phyloP scores from a whole-genome alignment of 352 stramenopile species.

The Phytophthora pistaciae region DNA sequence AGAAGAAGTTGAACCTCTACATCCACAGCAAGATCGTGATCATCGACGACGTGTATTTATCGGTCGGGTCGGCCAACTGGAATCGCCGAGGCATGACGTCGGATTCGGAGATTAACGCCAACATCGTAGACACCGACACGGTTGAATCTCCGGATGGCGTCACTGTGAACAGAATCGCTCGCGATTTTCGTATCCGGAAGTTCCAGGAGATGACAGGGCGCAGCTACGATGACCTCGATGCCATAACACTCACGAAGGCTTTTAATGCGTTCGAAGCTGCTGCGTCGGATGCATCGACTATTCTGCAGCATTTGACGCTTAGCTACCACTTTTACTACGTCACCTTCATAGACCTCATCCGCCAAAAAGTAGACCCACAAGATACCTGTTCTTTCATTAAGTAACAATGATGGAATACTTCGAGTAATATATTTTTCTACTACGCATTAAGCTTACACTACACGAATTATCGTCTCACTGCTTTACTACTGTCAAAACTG shows the following conservation, averaged over 20 bases:
- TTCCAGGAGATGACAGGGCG: constrained; percentile 65
- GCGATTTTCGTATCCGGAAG: constrained; percentile 64
- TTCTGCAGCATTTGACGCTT: constrained; percentile 33
- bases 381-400: constrained; percentile 12
- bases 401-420: too few species aligned
- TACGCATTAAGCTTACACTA: too few species aligned
- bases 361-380: constrained; percentile 23
- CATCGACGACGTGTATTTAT: constrained; percentile 71
- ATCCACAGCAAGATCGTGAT: constrained; percentile 64
- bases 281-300: constrained; percentile 24
- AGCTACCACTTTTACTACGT: constrained; percentile 4
- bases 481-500: neutral
- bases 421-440: too few species aligned
- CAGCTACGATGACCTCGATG: constrained; percentile 45
- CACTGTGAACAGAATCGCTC: constrained; percentile 44
- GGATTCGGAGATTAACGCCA: constrained; percentile 63
- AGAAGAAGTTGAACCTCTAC: constrained; percentile 49
- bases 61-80: constrained; percentile 66
- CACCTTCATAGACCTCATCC: constrained; percentile 15
- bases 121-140: constrained; percentile 51
- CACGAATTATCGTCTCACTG: neutral
- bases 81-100: constrained; percentile 52
- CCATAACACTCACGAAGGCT: constrained; percentile 51
- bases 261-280: constrained; percentile 41
- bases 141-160: constrained; percentile 35